These are phyloP conservation scores for Besnoitia besnoiti DNA, from an alignment of 169 alveolate genomes.

Conservation along the genomic window DNA sequence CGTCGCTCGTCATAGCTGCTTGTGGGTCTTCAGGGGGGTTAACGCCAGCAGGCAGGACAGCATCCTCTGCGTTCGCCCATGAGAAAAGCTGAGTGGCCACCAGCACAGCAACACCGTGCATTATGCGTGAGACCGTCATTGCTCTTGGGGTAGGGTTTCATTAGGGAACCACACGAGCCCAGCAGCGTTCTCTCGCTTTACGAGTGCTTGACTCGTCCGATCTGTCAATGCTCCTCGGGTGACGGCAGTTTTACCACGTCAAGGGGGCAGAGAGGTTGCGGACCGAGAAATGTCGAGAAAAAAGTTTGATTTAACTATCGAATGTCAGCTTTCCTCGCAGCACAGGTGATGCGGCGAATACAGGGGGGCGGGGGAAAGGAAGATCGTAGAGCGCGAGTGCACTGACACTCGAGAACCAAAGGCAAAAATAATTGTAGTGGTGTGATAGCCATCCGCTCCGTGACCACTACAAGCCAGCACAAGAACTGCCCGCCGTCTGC, in stretches of 20 bases:
- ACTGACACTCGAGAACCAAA: too few relatives aligned
- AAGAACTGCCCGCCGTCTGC: too few relatives aligned
- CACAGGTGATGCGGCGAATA: too few relatives aligned
- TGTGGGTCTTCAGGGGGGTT: not conserved
- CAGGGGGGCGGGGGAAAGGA: too few relatives aligned
- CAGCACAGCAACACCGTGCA: not conserved
- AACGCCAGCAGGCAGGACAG: not conserved
- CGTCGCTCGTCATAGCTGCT: not conserved
- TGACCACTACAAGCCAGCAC: too few relatives aligned
- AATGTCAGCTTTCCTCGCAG: too few relatives aligned
- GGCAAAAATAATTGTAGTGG: too few relatives aligned
- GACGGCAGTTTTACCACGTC: not conserved
- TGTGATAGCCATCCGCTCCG: too few relatives aligned
- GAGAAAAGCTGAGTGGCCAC: not conserved
- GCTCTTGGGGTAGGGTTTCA: not conserved
- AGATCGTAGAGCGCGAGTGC: too few relatives aligned
- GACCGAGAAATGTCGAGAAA: not conserved
- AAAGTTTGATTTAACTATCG: not conserved
- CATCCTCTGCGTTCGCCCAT: not conserved
- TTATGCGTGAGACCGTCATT: not conserved
- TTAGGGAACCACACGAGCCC: not conserved
- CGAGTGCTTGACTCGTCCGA: not conserved
- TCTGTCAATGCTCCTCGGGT: not conserved
- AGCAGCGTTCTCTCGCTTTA: not conserved
- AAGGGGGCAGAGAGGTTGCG: not conserved